Evolutionary conservation across 176 grass and related monocot species (phyloP).

Genomic region (Oryza meridionalis): DNA sequence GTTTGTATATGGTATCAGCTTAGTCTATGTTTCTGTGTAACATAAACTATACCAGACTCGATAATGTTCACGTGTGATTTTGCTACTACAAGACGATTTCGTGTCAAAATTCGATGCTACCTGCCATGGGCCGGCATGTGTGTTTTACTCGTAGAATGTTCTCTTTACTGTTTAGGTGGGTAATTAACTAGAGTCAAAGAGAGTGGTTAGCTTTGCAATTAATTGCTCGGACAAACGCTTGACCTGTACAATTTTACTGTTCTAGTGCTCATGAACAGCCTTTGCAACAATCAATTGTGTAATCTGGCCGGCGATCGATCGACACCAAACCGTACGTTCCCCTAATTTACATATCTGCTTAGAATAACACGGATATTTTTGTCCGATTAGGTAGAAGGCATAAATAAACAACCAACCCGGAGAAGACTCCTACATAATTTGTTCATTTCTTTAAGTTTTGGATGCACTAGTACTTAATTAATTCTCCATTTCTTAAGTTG

Average conservation of each 20-base stretch:
- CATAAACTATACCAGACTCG: neutral
- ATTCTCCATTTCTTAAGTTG: neutral
- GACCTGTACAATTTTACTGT: neutral
- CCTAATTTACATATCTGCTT: neutral
- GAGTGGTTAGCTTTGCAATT: neutral
- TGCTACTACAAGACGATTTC: neutral
- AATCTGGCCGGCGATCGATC: neutral
- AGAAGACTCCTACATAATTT: neutral
- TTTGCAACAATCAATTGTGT: slow-evolving; percentile 19
- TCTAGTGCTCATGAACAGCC: neutral
- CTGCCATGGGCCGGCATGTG: neutral
- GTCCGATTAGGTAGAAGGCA: slow-evolving; percentile 20
- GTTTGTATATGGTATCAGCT: neutral
- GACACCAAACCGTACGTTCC: slow-evolving; percentile 20
- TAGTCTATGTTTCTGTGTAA: neutral
- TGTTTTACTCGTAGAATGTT: neutral
- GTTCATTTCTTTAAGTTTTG: neutral
- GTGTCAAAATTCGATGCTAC: slow-evolving; percentile 23
- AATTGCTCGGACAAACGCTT: neutral
- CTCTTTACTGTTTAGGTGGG: neutral
- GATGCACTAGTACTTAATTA: neutral
- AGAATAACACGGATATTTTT: neutral
- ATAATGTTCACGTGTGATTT: neutral
- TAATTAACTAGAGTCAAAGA: neutral
- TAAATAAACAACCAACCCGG: neutral